Evolutionary conservation across 495 filamentous ascomycete genomes (phyloP).

Genomic region (Trichodelitschia bisporula): DNA sequence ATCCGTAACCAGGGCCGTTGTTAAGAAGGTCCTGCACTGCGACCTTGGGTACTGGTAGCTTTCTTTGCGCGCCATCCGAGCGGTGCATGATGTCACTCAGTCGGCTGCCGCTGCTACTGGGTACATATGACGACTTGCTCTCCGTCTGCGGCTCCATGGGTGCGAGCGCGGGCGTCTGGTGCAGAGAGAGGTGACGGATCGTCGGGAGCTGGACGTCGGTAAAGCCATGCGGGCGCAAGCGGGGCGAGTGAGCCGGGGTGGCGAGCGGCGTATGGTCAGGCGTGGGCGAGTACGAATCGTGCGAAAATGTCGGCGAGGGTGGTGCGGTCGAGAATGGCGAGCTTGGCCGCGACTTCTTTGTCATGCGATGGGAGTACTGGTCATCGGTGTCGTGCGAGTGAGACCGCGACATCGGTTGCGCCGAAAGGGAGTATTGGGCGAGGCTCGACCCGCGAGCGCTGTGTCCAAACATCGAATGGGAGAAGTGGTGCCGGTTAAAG

Average conservation of each 20-base stretch:
- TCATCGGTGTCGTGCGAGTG: slow-evolving; percentile 75
- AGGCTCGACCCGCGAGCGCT: slow-evolving; percentile 37
- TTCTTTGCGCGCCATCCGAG: slow-evolving; percentile 66
- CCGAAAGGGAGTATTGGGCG: slow-evolving; percentile 48
- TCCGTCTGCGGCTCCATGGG: slow-evolving; percentile 68
- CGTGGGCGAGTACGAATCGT: slow-evolving; percentile 86
- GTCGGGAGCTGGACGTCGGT: slow-evolving; percentile 55
- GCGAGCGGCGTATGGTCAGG: slow-evolving; percentile 92
- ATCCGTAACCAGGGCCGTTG: too few species aligned
- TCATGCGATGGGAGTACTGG: slow-evolving; percentile 40
- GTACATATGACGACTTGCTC: slow-evolving; percentile 30
- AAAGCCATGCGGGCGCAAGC: slow-evolving; percentile 49
- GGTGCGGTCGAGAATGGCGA: slow-evolving; percentile 89
- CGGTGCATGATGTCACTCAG: slow-evolving; percentile 84
- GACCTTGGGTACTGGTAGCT: slow-evolving; percentile 79
- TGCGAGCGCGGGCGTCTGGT: slow-evolving; percentile 66
- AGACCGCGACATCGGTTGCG: slow-evolving; percentile 67
- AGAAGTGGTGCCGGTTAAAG: slow-evolving; percentile 26
- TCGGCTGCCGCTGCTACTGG: slow-evolving; percentile 28
- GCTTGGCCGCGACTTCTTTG: slow-evolving; percentile 73
- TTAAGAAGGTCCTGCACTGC: slow-evolving; percentile 71
- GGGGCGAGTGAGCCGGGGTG: slow-evolving; percentile 86
- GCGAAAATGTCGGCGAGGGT: slow-evolving; percentile 92
- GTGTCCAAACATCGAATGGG: slow-evolving; percentile 9
- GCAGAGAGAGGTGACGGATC: slow-evolving; percentile 69